Evolutionary conservation across 2,329 filamentous ascomycete genomes (phyloP), one percentile per base, ranked within the genome.

Genomic region (Hortaea sp.): DNA sequence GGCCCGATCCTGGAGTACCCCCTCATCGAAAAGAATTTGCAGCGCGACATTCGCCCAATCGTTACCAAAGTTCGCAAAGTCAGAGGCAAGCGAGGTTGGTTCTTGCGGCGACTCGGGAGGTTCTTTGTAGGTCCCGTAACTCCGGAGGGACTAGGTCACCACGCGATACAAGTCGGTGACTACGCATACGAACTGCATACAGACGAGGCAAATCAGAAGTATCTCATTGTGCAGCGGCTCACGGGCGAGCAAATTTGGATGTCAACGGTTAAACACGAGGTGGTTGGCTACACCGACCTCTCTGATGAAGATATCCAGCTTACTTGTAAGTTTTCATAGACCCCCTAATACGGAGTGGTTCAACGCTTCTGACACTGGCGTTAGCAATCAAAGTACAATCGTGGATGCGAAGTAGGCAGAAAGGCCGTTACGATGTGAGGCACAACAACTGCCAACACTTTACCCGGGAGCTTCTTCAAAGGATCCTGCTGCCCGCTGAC

Each of bases 371-470:
- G 32, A 35, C n/a, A n/a, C 20, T 39, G 10, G 10, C 7, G 9
- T 6, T n/a, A 43, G 42, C 42, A 29, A 27, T 43, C 30, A 38
- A 5, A 43, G 31, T 30, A 7, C 42, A 43, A 27, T 32, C 42
- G 11, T 43, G 32, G 30, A 35, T 43, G 12, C 42, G 42, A 12
- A 38, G 42, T 38, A 30, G 42, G 9, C 20, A 38, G 10, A 32
- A 32, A 5, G 42, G 42, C 4, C 20, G 34, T 11, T 43, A 43
- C 29, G 12, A 43, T 29, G 34, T 43, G 6, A 43, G 13, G 12
- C 32, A 43, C 29, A 43, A 43, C 31, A 43, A 43, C 13, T 43
- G 42, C 42, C 42, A 43, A 32, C 13, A 13, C 10, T 43, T 43
- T 28, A 38, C 31, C 11, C 28, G 20, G 9, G 42, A 43, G 12